A percentile compares a stretch with the other conserved stretches of the same genome.
Evolutionary conservation across 495 filamentous ascomycete species (phyloP).

Genomic region (Articulospora tetracladia): DNA sequence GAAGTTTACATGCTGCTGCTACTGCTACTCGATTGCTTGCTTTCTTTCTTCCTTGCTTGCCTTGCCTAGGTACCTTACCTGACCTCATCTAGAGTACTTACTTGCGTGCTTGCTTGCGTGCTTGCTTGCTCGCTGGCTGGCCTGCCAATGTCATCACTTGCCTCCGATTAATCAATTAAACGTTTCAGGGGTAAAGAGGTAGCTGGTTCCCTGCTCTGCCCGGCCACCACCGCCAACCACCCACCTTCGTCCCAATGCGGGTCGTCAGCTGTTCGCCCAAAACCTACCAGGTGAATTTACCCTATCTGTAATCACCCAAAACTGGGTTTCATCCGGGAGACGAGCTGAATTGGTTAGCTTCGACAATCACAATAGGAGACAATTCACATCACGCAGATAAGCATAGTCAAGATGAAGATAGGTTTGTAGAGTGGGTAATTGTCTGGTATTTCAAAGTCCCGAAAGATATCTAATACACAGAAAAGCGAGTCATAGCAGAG

Average conservation of each 20-base stretch:
- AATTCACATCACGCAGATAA: neutral
- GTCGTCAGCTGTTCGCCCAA: neutral
- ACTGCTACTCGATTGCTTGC: too few relatives aligned
- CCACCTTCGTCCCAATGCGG: neutral
- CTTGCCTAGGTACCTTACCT: too few relatives aligned
- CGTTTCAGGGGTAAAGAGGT: too few relatives aligned
- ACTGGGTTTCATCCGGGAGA: too few relatives aligned
- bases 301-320: neutral
- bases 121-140: too few relatives aligned
- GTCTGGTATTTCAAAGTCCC: conserved; percentile 25
- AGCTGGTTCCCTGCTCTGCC: too few relatives aligned
- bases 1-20: too few relatives aligned
- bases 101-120: too few relatives aligned
- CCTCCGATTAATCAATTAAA: neutral
- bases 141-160: neutral
- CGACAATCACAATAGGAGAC: neutral
- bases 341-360: too few relatives aligned
- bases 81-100: too few relatives aligned
- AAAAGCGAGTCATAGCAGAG: conserved; percentile 26
- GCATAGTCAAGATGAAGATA: neutral
- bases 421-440: conserved; percentile 29
- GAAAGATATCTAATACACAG: conserved; percentile 29
- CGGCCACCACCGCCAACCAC: neutral
- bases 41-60: too few relatives aligned
- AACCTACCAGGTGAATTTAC: neutral